Base-by-base conservation (phyloP, 192 early-diverging fungal species). In the Backusella psychrophila region DNA sequence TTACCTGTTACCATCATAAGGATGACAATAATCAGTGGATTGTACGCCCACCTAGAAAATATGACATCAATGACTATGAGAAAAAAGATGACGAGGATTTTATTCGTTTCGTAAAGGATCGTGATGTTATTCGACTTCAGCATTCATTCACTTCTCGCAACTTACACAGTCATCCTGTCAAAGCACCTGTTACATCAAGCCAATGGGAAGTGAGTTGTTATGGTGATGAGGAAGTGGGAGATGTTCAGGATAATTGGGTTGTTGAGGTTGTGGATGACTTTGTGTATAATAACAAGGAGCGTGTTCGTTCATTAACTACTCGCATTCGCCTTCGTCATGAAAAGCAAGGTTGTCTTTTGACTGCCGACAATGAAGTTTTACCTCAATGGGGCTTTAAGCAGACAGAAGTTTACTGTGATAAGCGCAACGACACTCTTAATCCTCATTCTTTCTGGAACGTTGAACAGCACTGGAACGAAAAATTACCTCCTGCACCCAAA, bases 371-470 rank as follows among this genome's bases (percentile, higher is more conserved):
- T 26, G 89, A 88, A 19, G 85, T 85, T 49, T 87, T 98, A 26
- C 98, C 98, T 11, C 88, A 97, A 82, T 99, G 98, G 98, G 98
- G 96, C 12, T 97, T 94, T 88, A 91, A 91, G 77, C 98, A 99
- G 86, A 85, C 89, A 6, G 98, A 99, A 80, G 93, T 98, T 8
- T 86, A 88, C 9, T 99, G 97, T 83, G 93, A 96, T 71, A 89
- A 91, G 73, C 83, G 85, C 31, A 86, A 87, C 72, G 81, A 86
- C 35, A 76, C 80, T 15, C 76, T 86, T 17, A 91, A 91, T 68
- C 84, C 89, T 36, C 85, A 88, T 52, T 90, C 93, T 36, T 86
- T 94, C 77, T 99, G 98, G 98, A 97, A 96, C 83, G 77, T 99
- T 74, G 97, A 99, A 83, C 79, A 84, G 75, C 94, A 99, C 76